Conservation (phyloP, 2,329 filamentous ascomycete genomes). For the Phaeosphaeria sp. region DNA sequence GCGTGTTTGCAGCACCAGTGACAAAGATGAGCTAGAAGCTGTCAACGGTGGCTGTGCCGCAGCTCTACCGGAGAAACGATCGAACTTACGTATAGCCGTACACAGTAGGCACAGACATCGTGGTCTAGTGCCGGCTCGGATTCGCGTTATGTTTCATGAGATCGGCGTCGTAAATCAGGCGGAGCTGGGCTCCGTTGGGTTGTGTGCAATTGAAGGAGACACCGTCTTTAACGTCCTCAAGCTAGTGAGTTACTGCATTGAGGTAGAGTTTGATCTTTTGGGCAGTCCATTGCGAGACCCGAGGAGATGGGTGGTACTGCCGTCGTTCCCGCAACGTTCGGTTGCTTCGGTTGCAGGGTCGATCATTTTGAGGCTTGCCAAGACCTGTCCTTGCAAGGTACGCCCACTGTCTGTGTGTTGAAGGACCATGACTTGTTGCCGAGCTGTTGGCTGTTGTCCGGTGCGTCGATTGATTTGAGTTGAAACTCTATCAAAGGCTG, state of each 20-base stretch:
- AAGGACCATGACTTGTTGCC: neutral
- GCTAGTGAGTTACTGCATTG: neutral
- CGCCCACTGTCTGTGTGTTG: neutral
- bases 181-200: neutral
- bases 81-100: neutral
- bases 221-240: neutral
- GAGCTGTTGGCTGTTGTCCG: neutral
- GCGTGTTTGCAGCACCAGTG: neutral
- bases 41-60: neutral
- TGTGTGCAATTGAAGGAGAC: neutral
- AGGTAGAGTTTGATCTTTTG: neutral
- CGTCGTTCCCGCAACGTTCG: slow-evolving; percentile 1
- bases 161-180: neutral
- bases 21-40: neutral
- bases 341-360: neutral
- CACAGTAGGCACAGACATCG: neutral
- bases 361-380: neutral
- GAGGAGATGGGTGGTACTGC: neutral
- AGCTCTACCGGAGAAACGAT: neutral
- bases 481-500: neutral
- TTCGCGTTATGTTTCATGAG: slow-evolving; percentile 1
- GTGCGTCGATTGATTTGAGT: neutral
- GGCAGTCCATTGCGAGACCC: neutral
- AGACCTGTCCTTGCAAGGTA: neutral
- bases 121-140: neutral